Base-by-base conservation (phyloP, 225 moss, liverwort and hornwort genomes). In the Bryum argenteum region DNA sequence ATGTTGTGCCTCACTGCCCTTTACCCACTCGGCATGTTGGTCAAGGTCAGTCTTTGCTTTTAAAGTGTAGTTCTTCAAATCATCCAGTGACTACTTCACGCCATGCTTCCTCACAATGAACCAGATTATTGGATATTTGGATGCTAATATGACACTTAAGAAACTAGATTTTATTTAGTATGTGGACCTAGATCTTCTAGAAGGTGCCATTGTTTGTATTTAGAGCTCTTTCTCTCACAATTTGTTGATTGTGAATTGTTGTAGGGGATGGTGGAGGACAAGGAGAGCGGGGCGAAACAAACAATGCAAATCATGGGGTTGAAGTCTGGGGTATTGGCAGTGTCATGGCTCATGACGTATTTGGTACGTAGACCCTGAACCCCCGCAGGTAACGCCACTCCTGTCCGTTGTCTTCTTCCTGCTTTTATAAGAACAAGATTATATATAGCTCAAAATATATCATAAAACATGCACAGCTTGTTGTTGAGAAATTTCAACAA, bases 231-330 rank as follows among this genome's bases (percentile, higher is more conserved):
- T 8, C 4, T 57, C 15, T 18, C 28, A 28, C 28, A 28, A 28
- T 5, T 2, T 28, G 28, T 2, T 28, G 28, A 28, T 5, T 5
- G 3, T 2, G 5, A 28, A 28, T 21, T 65, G 37, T 6, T 48
- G 8, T 80, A 96, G 96, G 91, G 89, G 58, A 74, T 96, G 65
- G 96, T 96, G 42, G 96, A 93, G 76, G 96, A 96, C 78, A 96
- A 96, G 79, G 96, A 96, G 82, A 96, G 74, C 69, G 77, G 82
- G 77, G 87, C 81, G 53, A 96, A 93, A 81, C 93, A 96, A 79
- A 93, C 89, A 13, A 91, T 96, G 96, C 80, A 79, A 69, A 96
- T 93, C 50, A 96, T 96, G 96, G 96, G 96, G 51, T 80, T 96
- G 72, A 91, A 90, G 74, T 68, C 91, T 41, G 91, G 96, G 90